A percentile compares a stretch with the other conserved stretches of the same genome.
These are phyloP conservation scores for Lycium barbarum DNA, from an alignment of 257 asterid species.

Conservation along the genomic window DNA sequence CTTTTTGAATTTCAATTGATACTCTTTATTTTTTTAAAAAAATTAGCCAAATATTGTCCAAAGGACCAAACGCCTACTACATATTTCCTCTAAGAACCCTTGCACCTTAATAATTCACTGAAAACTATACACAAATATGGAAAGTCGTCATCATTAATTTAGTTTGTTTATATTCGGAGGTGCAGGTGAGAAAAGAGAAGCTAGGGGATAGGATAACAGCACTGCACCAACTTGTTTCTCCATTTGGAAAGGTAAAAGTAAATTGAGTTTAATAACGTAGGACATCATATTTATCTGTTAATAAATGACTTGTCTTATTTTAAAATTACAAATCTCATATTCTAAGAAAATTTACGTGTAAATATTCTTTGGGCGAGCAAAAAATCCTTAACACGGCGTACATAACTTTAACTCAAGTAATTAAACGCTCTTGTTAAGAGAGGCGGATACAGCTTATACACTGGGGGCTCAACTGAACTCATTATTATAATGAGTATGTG, in stretches of 20 bases:
- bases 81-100: not conserved
- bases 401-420: not conserved
- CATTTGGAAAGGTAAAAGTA: slow-evolving; percentile 89
- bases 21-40: too few relatives aligned
- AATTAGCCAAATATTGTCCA: too few relatives aligned
- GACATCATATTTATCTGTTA: too few relatives aligned
- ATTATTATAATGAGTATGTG: not conserved
- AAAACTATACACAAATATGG: too few relatives aligned
- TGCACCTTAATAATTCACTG: too few relatives aligned
- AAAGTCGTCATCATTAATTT: not conserved
- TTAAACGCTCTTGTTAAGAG: not conserved
- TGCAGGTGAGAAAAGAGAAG: slow-evolving; percentile 93
- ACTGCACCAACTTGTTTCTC: slow-evolving; percentile 97
- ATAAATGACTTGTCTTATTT: not conserved
- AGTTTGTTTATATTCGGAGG: slow-evolving; percentile 9
- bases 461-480: not conserved
- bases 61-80: too few relatives aligned
- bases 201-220: slow-evolving; percentile 92
- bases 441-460: not conserved
- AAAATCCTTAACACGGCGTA: too few relatives aligned
- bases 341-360: not conserved
- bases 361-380: too few relatives aligned
- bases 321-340: not conserved
- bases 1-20: too few relatives aligned
- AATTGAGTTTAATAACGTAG: not conserved